A percentile compares a stretch with the other conserved stretches of the same genome.
These are phyloP conservation scores for Macrolepiota dolichaula DNA, from an alignment of 768 basidiomycete species.

Conservation along the genomic window DNA sequence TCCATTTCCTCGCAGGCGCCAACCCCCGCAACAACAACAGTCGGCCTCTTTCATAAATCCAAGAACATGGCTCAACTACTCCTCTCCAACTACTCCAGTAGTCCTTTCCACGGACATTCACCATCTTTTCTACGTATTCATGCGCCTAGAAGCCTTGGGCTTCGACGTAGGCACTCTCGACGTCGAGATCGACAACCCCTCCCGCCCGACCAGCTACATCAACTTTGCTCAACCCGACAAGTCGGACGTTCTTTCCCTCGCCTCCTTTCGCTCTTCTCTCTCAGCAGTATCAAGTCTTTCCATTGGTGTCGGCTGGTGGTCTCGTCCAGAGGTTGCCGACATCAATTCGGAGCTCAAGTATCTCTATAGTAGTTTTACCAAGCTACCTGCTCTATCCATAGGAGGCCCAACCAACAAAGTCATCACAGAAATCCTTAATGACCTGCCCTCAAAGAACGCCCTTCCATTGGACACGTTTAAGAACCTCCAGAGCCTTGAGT, in stretches of 20 bases:
- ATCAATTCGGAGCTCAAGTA: slow-evolving; percentile 79
- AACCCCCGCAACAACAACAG: slow-evolving; percentile 26
- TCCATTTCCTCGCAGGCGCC: slow-evolving; percentile 45
- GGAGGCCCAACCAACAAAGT: slow-evolving; percentile 60
- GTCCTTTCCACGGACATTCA: slow-evolving; percentile 72
- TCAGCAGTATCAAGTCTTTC: slow-evolving; percentile 76
- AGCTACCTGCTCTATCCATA: slow-evolving; percentile 75
- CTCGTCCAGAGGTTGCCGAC: slow-evolving; percentile 48
- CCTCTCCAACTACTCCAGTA: slow-evolving; percentile 44
- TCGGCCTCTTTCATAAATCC: slow-evolving; percentile 30
- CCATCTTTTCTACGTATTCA: slow-evolving; percentile 84
- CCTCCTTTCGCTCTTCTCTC: slow-evolving; percentile 73
- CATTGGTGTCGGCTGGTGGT: slow-evolving; percentile 74
- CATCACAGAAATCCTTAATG: slow-evolving; percentile 66
- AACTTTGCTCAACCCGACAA: slow-evolving; percentile 54
- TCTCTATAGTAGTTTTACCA: slow-evolving; percentile 88
- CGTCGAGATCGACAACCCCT: slow-evolving; percentile 66
- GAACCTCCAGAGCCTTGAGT: slow-evolving; percentile 74
- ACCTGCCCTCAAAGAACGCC: slow-evolving; percentile 69
- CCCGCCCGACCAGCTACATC: slow-evolving; percentile 74
- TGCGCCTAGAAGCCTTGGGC: slow-evolving; percentile 82
- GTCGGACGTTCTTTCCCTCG: slow-evolving; percentile 70
- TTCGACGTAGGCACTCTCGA: slow-evolving; percentile 78
- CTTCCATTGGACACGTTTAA: slow-evolving; percentile 84
- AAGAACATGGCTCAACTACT: slow-evolving; percentile 49